A percentile compares a stretch with the other conserved stretches of the same genome.
phyloP scores from a whole-genome alignment of 225 moss, liverwort and hornwort species.

The Physcomitrium patens region DNA sequence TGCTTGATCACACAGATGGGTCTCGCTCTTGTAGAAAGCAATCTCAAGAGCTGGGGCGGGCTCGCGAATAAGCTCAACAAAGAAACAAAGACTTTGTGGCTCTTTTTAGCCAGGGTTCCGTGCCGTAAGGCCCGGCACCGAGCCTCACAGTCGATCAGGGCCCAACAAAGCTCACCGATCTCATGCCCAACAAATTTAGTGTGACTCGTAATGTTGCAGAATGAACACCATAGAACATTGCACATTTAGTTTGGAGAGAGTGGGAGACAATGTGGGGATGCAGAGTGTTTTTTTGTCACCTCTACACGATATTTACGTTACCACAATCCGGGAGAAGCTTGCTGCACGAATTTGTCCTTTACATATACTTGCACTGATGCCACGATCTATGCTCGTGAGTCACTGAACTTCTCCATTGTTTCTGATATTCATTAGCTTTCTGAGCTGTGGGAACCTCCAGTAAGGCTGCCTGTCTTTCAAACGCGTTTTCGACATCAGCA shows the following conservation, averaged over 20 bases:
- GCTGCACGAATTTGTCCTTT: background rate
- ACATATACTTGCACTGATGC: background rate
- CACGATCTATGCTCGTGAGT: background rate
- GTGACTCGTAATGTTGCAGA: background rate
- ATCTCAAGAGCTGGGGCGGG: background rate
- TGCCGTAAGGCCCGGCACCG: background rate
- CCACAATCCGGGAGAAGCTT: background rate
- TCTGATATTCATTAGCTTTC: conserved; percentile 9
- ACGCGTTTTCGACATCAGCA: conserved; percentile 25
- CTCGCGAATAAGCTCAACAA: background rate
- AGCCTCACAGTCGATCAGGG: background rate
- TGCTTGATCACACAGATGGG: background rate
- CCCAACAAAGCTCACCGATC: background rate
- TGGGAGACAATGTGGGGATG: background rate
- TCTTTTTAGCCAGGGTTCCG: background rate
- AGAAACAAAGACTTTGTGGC: background rate
- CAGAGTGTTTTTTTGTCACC: background rate
- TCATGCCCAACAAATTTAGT: background rate
- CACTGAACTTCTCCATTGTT: background rate
- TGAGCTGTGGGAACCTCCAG: background rate
- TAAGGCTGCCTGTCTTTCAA: background rate
- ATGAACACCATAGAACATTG: background rate
- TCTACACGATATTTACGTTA: background rate
- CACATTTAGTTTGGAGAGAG: background rate
- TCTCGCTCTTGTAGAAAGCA: background rate